Base-by-base conservation (phyloP, 179 eudicot genomes). In the Beta corolliflora region DNA sequence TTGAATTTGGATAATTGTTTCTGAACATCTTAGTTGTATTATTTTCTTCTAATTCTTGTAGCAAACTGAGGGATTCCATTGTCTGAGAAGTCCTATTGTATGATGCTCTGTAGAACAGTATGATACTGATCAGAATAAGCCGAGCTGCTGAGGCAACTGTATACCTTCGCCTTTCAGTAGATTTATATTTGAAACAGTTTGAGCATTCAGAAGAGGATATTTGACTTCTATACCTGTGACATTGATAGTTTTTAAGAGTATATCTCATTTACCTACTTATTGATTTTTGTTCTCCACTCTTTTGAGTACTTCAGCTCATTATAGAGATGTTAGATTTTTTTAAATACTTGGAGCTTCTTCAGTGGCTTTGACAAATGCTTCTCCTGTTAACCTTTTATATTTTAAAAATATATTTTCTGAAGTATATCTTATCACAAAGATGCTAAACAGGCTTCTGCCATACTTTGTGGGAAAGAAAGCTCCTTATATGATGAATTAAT, bases 1-100 rank as follows among this genome's bases (percentile, higher is more conserved):
- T 60, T 75, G 87, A 75, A 60, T 79, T 81, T 53, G 76, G 86
- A 83, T 73, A 46, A n/a, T 23, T 81, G 63, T 76, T 65, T 71
- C 72, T 80, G 46, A 75, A 29, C 77, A 65, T 76, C 56, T 55
- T 76, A 66, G 81, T 68, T 85, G 46, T 16, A 73, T 46, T 56
- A 67, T 50, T 50, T 77, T 41, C 79, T 54, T 69, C 75, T 55
- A 60, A 66, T 80, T 13, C 13, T 72, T 71, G 65, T 82, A 82
- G 81, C 50, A 31, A 55, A 82, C 1, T 45, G 63, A 72, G 44
- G 74, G 50, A 68, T 56, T 44, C 45, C 53, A 21, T 8, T 12
- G 53, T 29, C 77, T 59, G 65, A 46, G 60, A 58, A 31, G 21
- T 75, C 61, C 73, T 63, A 21, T 68, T 75, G 80, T 75, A 76